Evolutionary conservation across 2,329 filamentous ascomycete genomes (phyloP), one percentile per base, ranked within the genome.

Genomic region (Hirsutella minnesotensis): DNA sequence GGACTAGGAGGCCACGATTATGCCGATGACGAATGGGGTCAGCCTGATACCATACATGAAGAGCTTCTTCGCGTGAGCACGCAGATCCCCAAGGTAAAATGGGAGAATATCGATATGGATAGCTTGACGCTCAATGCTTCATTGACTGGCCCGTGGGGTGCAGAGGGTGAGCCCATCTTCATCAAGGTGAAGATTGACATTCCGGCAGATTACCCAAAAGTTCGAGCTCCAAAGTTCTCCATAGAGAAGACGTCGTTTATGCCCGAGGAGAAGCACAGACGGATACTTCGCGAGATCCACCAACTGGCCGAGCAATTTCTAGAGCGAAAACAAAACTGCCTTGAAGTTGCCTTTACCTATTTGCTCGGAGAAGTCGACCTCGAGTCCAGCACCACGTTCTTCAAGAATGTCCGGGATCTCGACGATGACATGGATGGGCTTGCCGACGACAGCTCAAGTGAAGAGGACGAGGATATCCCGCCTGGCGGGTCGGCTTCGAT

Each of bases 401-500:
- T 81, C 53, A 76, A 77, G 48, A 77, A 77, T 47, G 75, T 81
- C 10, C 72, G 79, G 49, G 80, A 84, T 49, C 60, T 79, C 8
- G 77, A 76, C 42, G 71, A 77, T 53, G 69, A 71, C 38, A 54
- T 75, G 5, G 74, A 72, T 45, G 75, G 65, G 3, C 60, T 79
- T 30, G 72, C 68, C 24, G 83, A 85, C 44, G 86, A 92, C 49
- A 90, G 86, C 50, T 95, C 87, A 3, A 94, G 85, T 53, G 85
- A 89, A 49, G 86, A 89, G 19, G 85, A 88, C 33, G 67, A 67
- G 38, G 67, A 72, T 20, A 72, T 74, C 10, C 68, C 69, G 1
- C 57, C 69, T 2, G 70, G 71, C 3, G 71, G 69, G 16, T 75
- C 72, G 9, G 72, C 69, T 12, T 71, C 73, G 42, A 75, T 81